These are phyloP conservation scores for Apophysomyces ossiformis DNA, from an alignment of 371 early-diverging fungal genomes.

Conservation along the genomic window DNA sequence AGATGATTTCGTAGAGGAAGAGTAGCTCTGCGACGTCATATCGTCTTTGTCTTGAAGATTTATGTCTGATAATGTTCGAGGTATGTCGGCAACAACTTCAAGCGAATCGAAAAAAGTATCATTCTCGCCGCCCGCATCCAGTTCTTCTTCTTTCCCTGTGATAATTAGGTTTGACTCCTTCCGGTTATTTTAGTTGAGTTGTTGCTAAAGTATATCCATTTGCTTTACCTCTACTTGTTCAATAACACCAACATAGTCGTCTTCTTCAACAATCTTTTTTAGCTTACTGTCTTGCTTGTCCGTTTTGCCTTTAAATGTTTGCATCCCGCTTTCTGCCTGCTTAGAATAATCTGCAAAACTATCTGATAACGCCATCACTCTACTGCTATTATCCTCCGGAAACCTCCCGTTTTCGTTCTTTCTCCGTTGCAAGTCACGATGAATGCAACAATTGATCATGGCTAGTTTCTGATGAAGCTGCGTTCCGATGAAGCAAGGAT, in stretches of 20 bases:
- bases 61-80: not conserved
- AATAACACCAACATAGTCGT: not conserved
- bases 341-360: not conserved
- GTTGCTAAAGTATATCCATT: not conserved
- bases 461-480: constrained; percentile 86
- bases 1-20: constrained; percentile 22
- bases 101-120: constrained; percentile 43
- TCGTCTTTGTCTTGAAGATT: constrained; percentile 12
- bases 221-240: constrained; percentile 12
- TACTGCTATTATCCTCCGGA: not conserved
- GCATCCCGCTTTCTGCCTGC: not conserved
- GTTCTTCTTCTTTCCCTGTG: constrained; percentile 12
- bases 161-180: not conserved
- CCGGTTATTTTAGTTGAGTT: too few relatives aligned
- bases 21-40: constrained; percentile 3
- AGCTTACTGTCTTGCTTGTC: constrained; percentile 22
- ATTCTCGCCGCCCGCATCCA: constrained; percentile 24
- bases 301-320: constrained; percentile 5
- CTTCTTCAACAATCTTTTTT: constrained; percentile 30
- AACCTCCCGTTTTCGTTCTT: not conserved
- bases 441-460: constrained; percentile 89
- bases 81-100: constrained; percentile 28
- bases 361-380: not conserved
- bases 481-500: not conserved
- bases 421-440: constrained; percentile 43